Evolutionary conservation across 352 stramenopile genomes (phyloP), one percentile per base, ranked within the genome.

Genomic region (Globisporangium spiculum): DNA sequence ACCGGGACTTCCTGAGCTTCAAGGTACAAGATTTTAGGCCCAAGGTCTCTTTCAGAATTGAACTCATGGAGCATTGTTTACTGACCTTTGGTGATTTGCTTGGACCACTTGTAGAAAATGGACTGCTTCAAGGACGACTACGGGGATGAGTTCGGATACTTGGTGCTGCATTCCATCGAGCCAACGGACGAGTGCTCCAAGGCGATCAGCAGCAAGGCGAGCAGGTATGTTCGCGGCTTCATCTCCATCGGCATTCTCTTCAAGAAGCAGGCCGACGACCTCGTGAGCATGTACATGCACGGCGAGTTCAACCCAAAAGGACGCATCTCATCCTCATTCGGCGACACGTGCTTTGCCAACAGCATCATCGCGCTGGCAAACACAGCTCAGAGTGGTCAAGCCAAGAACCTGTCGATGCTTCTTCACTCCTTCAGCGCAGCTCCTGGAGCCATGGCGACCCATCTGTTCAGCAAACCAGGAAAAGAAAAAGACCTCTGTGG

Each of bases 91-190:
- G 44, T 27, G 36, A 59, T 56, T 27, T 36, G 6, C 9, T 60
- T 60, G 55, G 41, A n/a, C 16, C n/a, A 36, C 1, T 65, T 60
- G 18, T 71, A 83, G 73, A 91, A 92, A 75, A 91, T 90, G 82
- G 81, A 88, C 52, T 41, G 68, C 12, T 68, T 84, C 46, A 84
- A 75, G 54, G 76, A 89, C 62, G 82, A 90, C 44, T 58, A 82
- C 5, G 80, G 82, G n/a, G 77, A 90, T 54, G 83, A 92, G 16
- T 67, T 92, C 50, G 86, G 83, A 20, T 91, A 84, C 63, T 63
- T 93, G 55, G 84, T 89, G 55, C 66, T 92, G 54, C 83, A 91
- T 38, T 92, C 86, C 1, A 83, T 93, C 57, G 83, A 93, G 54
- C 70, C 71, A 5, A 68, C 73, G 22, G 76, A 76, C 1, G 77